Percentiles rank a stretch among this genome's conserved stretches.
phyloP scores from a whole-genome alignment of 164 flowering plant species.

The Hamamelis virginiana region DNA sequence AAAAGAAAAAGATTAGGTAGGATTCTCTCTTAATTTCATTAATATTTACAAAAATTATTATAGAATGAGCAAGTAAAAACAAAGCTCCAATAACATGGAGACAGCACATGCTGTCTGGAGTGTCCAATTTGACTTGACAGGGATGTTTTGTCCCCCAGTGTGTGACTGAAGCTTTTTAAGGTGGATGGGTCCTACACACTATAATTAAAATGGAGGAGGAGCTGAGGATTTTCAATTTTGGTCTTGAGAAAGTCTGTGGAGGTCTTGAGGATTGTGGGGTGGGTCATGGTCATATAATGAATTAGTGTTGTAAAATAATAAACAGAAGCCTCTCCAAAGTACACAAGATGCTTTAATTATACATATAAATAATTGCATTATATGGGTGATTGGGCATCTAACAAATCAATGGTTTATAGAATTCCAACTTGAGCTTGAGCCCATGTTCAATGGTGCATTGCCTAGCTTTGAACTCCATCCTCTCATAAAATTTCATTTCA shows the following conservation, averaged over 20 bases:
- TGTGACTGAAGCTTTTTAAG: background rate
- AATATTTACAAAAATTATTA: too few species aligned
- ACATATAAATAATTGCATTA: background rate
- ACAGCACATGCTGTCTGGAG: background rate
- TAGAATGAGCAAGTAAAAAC: background rate
- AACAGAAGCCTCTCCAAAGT: background rate
- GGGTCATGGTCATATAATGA: background rate
- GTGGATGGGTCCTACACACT: background rate
- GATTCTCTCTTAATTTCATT: too few species aligned
- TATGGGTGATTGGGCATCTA: slow-evolving; percentile 27
- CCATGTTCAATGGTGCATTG: too few species aligned
- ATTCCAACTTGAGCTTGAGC: background rate
- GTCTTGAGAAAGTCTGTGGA: too few species aligned
- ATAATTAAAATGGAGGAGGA: background rate
- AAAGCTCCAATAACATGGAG: slow-evolving; percentile 9
- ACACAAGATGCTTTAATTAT: slow-evolving; percentile 18
- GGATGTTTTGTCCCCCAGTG: slow-evolving; percentile 9
- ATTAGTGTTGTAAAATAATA: background rate
- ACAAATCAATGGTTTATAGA: background rate
- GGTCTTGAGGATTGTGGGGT: background rate
- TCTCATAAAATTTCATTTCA: too few species aligned
- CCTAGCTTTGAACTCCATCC: too few species aligned
- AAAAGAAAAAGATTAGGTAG: too few species aligned
- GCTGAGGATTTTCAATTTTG: background rate
- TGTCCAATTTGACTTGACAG: background rate